phyloP scores from a whole-genome alignment of 768 basidiomycete species.

The Piloderma croceum region DNA sequence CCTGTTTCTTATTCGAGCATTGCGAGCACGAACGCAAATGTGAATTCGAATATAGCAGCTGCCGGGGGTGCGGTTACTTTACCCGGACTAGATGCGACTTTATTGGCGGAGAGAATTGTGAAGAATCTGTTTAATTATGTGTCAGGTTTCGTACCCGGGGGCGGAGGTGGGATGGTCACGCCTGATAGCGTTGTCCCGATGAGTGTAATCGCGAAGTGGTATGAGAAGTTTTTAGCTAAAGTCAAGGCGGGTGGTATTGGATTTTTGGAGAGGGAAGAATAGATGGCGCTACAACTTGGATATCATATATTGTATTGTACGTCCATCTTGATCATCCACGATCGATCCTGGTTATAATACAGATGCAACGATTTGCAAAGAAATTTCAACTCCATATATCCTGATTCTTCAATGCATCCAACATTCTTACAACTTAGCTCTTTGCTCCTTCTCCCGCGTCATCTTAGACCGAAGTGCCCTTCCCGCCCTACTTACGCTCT shows the following conservation, averaged over 20 bases:
- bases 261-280: conserved; percentile 49
- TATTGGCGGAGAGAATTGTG: conserved; percentile 63
- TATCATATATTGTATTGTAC: too few species aligned
- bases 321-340: too few species aligned
- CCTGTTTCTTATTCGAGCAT: conserved; percentile 27
- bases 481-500: conserved; percentile 73
- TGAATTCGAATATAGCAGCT: too few species aligned
- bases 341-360: too few species aligned
- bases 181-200: conserved; percentile 57
- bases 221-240: conserved; percentile 60
- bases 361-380: too few species aligned
- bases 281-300: too few species aligned
- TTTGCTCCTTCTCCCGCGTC: conserved; percentile 27
- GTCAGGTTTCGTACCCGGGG: conserved; percentile 53
- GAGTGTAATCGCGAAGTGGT: conserved; percentile 62
- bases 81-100: conserved; percentile 39
- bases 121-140: conserved; percentile 75
- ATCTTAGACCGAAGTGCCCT: conserved; percentile 58
- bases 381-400: too few species aligned
- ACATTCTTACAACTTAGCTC: conserved; percentile 9
- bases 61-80: conserved; percentile 17
- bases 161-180: conserved; percentile 32
- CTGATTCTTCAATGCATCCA: not conserved
- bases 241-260: conserved; percentile 50
- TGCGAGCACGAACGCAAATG: conserved; percentile 13